Evolutionary conservation across 495 filamentous ascomycete genomes (phyloP), one percentile per base, ranked within the genome.

Genomic region (Viridothelium virens): DNA sequence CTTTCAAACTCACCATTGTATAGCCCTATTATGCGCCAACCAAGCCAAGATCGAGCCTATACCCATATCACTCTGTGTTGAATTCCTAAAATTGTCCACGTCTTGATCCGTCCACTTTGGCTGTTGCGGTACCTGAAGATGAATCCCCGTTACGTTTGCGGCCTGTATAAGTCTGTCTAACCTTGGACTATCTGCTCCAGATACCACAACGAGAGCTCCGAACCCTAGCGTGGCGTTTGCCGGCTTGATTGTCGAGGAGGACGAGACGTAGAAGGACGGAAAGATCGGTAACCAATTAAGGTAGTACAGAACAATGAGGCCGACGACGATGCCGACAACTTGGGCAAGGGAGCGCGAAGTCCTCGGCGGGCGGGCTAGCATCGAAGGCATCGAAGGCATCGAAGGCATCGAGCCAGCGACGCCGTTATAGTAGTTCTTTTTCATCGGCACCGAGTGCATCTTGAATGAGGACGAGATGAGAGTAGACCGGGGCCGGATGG

Each of bases 131-230:
- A 77, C 76, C 14, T 65, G 71, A 41, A 77, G 66, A 2, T 72
- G 66, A 59, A 77, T 66, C 59, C 70, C 71, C 39, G 75, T 76
- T 18, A 77, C 66, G 38, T 73, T 73, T 11, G 75, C 75, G 36
- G 74, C 75, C 41, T 74, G 66, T 36, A 74, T 47, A 7, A 74
- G 62, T 14, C 63, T 66, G 33, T 69, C 56, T 10, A 68, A 39
- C 25, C 74, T 56, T 31, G 71, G 68, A 11, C 73, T 73, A 6
- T 63, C 67, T 2, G 65, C 63, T 36, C 67, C 69, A 9, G 75
- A 75, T 25, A 77, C 75, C 34, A 70, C 75, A 11, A 73, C 61
- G 7, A 77, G 59, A 18, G 72, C 71, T 48, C 74, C 73, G 62
- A 77, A 77, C 12, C 72, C 72, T 10, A 74, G 63, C 16, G 72